Base-by-base conservation (phyloP, 2,329 filamentous ascomycete genomes). In the Boeremia lycopersici region DNA sequence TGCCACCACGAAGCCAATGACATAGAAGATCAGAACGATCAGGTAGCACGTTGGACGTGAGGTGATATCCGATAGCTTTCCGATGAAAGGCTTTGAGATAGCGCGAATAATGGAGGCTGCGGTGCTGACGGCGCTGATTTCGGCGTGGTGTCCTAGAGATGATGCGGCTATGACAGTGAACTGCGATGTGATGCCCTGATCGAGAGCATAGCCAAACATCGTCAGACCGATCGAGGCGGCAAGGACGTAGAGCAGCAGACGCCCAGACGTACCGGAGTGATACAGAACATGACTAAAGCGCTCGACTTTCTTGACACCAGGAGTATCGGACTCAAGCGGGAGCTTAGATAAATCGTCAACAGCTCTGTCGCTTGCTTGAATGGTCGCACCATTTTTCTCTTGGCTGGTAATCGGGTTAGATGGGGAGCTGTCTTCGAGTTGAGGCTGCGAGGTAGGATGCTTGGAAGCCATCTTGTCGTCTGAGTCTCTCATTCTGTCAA, bases 91-190 rank as follows among this genome's bases (percentile, higher is more conserved):
- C 28, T 31, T 42, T 8, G 40, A 42, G 28, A 42, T 31, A 7
- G 40, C 40, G 28, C 40, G 40, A 23, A 31, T 42, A 4, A 31
- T 42, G 7, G 28, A 8, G 26, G 40, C 28, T 11, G 40, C 15
- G 10, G 40, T 42, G 23, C 31, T 12, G 11, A 42, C 40, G 17
- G 40, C 40, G 28, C 40, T 31, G 6, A 42, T 42, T 31, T 42
- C 40, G 8, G 40, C 40, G 13, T 42, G 26, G 28, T 42, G 28
- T 2, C 28, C 26, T 5, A 42, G 10, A 6, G 40, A 31, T 4
- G 40, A 42, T 31, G 40, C 40, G 13, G 40, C 40, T 42, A 42
- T 42, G 40, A 42, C 40, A 3, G 40, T 42, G 17, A 42, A 42
- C 28, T 42, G 40, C 8, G 40, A 42, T 13, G 40, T 42, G 5